Base-by-base conservation (phyloP, 2,329 filamentous ascomycete genomes). In the Endothia cerciana region DNA sequence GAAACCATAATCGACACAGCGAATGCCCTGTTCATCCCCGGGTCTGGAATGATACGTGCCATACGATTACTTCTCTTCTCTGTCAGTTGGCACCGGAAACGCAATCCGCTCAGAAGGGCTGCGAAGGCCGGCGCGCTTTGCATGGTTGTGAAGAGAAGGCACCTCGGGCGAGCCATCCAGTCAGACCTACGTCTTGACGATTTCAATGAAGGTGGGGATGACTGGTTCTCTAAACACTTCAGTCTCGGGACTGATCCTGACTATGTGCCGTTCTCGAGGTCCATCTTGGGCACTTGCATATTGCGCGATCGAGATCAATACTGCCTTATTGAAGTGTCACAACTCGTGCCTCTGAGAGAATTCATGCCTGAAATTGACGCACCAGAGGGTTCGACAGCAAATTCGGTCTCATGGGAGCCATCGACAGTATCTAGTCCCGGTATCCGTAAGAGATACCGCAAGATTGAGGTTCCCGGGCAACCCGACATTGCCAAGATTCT, bases 21-120 rank as follows among this genome's bases (percentile, higher is more conserved):
- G 10, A 55, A 55, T 22, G 49, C 49, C 49, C 28, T 55, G 15
- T 55, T 55, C 17, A 55, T 55, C 15, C 49, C 49, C 7, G 49
- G 53, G 4, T 36, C 36, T n/a, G 53, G 30, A 6, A 57, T 57
- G 30, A 6, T 57, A 5, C n/a, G 53, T n/a, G 28, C 53, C 53
- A 2, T 40, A 13, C 6, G 30, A 3, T 28, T 55, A 13, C 53
- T 57, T 22, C 36, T 57, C 28, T 55, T 30, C 8, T n/a, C 28
- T 55, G 49, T 55, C 25, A 15, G n/a, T 15, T 55, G 49, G 45
- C 11, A 33, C 4, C 49, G 49, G 1, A 7, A n/a, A 10, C 17
- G 25, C 15, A 17, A 33, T 2, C 53, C 33, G 1, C 19, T 40
- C 4, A n/a, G 17, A 57, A 36, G 53, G 19, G 53, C 30, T 40